Base-by-base conservation (phyloP, 345 rosid genomes). In the Lumnitzera littorea region DNA sequence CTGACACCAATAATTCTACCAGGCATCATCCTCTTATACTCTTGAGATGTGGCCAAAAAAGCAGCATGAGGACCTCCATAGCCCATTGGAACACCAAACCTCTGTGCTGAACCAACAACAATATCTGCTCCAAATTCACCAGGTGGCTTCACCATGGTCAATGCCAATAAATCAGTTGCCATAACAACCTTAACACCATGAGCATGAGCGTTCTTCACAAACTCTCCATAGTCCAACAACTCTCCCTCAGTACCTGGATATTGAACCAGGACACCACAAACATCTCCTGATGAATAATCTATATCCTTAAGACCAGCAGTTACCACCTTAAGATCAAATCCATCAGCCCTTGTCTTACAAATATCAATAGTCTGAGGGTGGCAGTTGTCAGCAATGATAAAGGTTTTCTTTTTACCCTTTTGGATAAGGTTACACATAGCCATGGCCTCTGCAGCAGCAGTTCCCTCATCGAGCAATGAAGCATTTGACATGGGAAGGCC, bases 41-140 rank as follows among this genome's bases (percentile, higher is more conserved):
- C 99, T 63, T 86, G 95, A 11, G 99, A 94, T 66, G 99, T 94
- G 50, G 99, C 99, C 73, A 94, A 76, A 72, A 94, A 90, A 0
- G 96, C 97, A 6, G 99, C 99, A 59, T 94, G 99, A 47, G 99
- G 99, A 59, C 99, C 99, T 46, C 99, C 97, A 55, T 90, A 94
- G 46, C 99, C 99, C 97, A 94, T 86, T 0, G 99, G 99, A 71
- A 94, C 96, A 46, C 99, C 97, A 55, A 94, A 94, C 75, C 99
- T 84, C 72, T 94, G 96, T 53, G 99, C 91, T 0, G 99, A 94
- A 57, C 99, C 99, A 71, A 94, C 86, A 15, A 83, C 99, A 55
- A 94, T 94, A 73, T 90, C 99, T 5, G 91, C 97, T 48, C 92
- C 97, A 43, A 90, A 63, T 61, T 94, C 99, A 62, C 99, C 96